Conservation (phyloP, 1,284 basidiomycete genomes). For the Sporisorium scitamineum region DNA sequence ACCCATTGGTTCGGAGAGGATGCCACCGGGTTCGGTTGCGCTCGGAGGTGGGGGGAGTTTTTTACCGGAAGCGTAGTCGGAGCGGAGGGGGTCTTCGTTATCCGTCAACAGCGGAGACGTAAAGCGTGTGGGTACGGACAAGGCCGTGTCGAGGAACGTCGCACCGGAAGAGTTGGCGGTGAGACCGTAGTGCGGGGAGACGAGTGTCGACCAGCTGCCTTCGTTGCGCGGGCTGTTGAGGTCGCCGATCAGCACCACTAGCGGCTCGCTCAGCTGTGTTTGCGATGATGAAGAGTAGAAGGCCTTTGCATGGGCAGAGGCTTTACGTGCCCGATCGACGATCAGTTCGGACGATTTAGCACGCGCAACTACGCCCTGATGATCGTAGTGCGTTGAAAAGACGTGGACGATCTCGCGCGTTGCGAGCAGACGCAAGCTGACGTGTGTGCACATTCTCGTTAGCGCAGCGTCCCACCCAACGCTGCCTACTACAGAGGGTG, state of each 20-base stretch:
- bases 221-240: slow-evolving; percentile 57
- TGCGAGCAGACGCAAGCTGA: slow-evolving; percentile 32
- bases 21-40: background rate
- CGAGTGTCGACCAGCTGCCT: slow-evolving; percentile 45
- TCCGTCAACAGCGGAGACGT: slow-evolving; percentile 36
- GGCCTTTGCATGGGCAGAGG: slow-evolving; percentile 11
- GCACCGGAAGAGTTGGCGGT: slow-evolving; percentile 21
- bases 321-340: slow-evolving; percentile 33
- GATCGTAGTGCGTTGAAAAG: slow-evolving; percentile 60
- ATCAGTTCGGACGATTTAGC: slow-evolving; percentile 48
- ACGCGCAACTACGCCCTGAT: slow-evolving; percentile 48
- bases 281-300: slow-evolving; percentile 5
- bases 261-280: slow-evolving; percentile 20
- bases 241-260: slow-evolving; percentile 54
- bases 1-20: slow-evolving; percentile 34
- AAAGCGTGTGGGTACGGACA: slow-evolving; percentile 36
- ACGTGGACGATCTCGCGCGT: slow-evolving; percentile 51
- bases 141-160: slow-evolving; percentile 45
- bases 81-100: slow-evolving; percentile 35
- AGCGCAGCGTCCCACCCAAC: slow-evolving; percentile 59
- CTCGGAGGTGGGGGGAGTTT: background rate
- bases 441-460: slow-evolving; percentile 60
- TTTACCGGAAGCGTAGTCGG: slow-evolving; percentile 25
- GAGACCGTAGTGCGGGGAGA: slow-evolving; percentile 42
- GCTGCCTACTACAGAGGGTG: slow-evolving; percentile 34